Evolutionary conservation across 2,329 filamentous ascomycete species (phyloP).

Genomic region (Nemania sp.): DNA sequence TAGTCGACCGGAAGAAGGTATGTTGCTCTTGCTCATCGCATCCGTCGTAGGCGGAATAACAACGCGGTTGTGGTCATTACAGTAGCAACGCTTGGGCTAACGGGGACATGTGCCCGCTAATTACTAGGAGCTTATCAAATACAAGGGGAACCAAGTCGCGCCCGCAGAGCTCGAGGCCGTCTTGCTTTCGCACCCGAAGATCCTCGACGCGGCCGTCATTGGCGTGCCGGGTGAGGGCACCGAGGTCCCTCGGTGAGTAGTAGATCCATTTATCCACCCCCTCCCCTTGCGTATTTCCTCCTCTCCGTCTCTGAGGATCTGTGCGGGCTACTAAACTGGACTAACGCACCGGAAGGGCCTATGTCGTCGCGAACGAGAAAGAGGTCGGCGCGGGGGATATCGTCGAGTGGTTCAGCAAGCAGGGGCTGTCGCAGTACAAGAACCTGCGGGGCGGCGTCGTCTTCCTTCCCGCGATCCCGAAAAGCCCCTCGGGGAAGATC

Average conservation of each 20-base stretch:
- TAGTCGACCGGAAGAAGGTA: constrained; percentile 72
- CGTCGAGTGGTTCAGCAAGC: constrained; percentile 33
- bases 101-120: not conserved
- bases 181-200: constrained; percentile 38
- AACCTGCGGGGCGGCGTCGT: constrained; percentile 43
- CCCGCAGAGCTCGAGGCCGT: constrained; percentile 59
- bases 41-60: not conserved
- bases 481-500: constrained; percentile 46
- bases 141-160: constrained; percentile 63
- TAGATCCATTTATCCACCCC: constrained; percentile 32
- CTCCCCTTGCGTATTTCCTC: not conserved
- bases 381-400: constrained; percentile 33
- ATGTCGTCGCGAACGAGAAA: constrained; percentile 34
- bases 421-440: constrained; percentile 40
- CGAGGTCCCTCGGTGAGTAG: constrained; percentile 55
- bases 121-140: constrained; percentile 57
- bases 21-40: not conserved
- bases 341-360: constrained; percentile 28
- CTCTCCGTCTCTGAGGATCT: not conserved
- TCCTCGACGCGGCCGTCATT: constrained; percentile 58
- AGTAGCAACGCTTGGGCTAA: not conserved
- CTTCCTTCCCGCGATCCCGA: constrained; percentile 44
- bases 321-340: no score
- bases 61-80: no score
- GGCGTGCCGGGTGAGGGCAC: constrained; percentile 51